Evolutionary conservation across 1,284 basidiomycete species (phyloP), one percentile per base, ranked within the genome.

Genomic region (Puccinia polysora): DNA sequence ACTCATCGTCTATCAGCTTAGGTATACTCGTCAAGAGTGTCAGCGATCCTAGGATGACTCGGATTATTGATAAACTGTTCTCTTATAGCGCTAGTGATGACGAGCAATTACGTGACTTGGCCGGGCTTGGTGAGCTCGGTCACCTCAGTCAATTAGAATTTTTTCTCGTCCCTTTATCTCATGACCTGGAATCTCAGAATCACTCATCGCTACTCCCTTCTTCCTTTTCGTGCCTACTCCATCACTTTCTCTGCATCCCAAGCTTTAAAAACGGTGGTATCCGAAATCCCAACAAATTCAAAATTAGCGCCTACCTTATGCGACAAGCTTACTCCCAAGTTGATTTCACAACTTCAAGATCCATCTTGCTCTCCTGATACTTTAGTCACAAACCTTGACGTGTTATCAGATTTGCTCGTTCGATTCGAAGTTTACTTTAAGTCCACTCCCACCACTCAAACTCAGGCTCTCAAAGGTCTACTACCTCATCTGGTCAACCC

Each of bases 231-330:
- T 68, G 56, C 28, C 60, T 56, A 25, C 49, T 15, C 55, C 45
- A 28, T 64, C 49, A 38, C 25, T 15, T 43, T 4, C 32, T 18
- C 10, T 50, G 28, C 18, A 40, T 58, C 45, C 47, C 20, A 76
- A 92, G 91, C 92, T 2, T 84, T 98, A 75, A 97, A 97, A 82
- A 95, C 91, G 0, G 93, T 97, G 76, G 91, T 93, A 0, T 85
- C 88, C 18, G 91, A 96, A 80, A 84, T 97, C 69, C 89, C 91
- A 2, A 84, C 85, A 7, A 88, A 89, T 68, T 88, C 89, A 60
- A 86, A 86, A 75, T 86, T 92, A 65, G 89, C 90, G 1, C 83
- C 83, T 0, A 87, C 86, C 45, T 88, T 89, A n/a, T 90, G 90
- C 77, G 86, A 86, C 58, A 91, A 89, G 81, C 83, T 97, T 56